These are phyloP conservation scores for Didymella glomerata DNA, from an alignment of 2,329 filamentous ascomycete species.

Conservation along the genomic window DNA sequence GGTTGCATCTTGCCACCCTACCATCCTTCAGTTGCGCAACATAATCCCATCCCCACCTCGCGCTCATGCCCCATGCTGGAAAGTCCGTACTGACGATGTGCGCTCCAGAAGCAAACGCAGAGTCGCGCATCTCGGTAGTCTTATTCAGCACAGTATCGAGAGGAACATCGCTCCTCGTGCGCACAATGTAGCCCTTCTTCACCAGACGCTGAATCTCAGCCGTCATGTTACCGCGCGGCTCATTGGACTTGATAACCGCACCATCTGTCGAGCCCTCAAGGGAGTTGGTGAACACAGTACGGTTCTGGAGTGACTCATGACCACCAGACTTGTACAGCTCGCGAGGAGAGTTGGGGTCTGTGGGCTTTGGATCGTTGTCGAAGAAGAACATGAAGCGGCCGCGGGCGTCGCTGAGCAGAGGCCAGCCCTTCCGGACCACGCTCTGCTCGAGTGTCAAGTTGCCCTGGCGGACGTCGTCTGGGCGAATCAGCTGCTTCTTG, in stretches of 20 bases:
- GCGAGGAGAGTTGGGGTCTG: slow-evolving; percentile 42
- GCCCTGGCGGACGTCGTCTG: slow-evolving; percentile 56
- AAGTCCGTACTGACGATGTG: slow-evolving; percentile 62
- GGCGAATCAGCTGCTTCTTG: slow-evolving; percentile 54
- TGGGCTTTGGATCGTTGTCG: slow-evolving; percentile 57
- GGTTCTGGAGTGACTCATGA: slow-evolving; percentile 53
- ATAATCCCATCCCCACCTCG: slow-evolving; percentile 60
- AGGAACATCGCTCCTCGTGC: slow-evolving; percentile 59
- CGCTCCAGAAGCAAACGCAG: slow-evolving; percentile 58
- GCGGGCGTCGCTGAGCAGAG: slow-evolving; percentile 54
- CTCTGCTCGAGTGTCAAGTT: slow-evolving; percentile 58
- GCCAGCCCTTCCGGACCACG: slow-evolving; percentile 60
- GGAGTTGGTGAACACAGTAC: slow-evolving; percentile 60
- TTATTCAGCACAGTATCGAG: slow-evolving; percentile 54
- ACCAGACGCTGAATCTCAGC: slow-evolving; percentile 57
- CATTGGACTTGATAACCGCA: slow-evolving; percentile 62
- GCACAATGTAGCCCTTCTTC: slow-evolving; percentile 59
- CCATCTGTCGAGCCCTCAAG: slow-evolving; percentile 56
- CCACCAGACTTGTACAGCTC: slow-evolving; percentile 51
- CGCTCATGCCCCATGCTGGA: slow-evolving; percentile 57
- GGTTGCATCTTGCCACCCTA: slow-evolving; percentile 51
- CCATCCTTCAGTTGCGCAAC: slow-evolving; percentile 46
- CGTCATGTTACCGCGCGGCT: slow-evolving; percentile 49
- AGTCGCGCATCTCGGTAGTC: slow-evolving; percentile 55
- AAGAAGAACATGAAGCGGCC: slow-evolving; percentile 62